Evolutionary conservation across 495 filamentous ascomycete species (phyloP).

Genomic region (Podospora appendiculata): DNA sequence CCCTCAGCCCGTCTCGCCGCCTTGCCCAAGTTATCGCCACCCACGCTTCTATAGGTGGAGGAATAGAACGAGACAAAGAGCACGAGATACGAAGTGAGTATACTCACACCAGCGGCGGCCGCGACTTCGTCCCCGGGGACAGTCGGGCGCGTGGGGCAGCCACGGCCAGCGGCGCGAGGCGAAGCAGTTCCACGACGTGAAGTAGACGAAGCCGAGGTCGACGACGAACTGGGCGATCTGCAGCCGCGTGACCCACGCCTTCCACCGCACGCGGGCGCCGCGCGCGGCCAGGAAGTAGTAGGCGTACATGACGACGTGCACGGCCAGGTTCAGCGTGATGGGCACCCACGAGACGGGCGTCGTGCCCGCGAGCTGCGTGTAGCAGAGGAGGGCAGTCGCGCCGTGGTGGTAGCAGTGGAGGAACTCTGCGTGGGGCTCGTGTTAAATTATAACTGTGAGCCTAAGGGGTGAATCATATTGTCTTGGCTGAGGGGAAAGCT

Average conservation of each 20-base stretch:
- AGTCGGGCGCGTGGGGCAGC: background rate
- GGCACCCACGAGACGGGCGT: conserved; percentile 72
- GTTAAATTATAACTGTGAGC: conserved; percentile 5
- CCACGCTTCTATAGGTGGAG: background rate
- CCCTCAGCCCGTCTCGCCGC: background rate
- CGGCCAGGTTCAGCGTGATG: conserved; percentile 67
- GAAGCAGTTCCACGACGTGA: background rate
- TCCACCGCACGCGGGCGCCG: background rate
- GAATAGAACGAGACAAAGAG: background rate
- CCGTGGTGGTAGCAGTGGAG: conserved; percentile 82
- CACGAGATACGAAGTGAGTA: background rate
- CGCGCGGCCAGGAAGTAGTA: conserved; percentile 22
- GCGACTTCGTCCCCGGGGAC: background rate
- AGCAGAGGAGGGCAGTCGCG: conserved; percentile 77
- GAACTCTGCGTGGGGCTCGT: conserved; percentile 50
- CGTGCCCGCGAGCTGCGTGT: conserved; percentile 70
- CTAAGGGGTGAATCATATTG: background rate
- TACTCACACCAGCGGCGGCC: background rate
- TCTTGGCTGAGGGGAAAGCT: conserved; percentile 8
- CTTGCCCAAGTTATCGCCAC: background rate
- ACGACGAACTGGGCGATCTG: conserved; percentile 1
- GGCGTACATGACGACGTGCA: conserved; percentile 72
- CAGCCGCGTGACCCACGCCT: conserved; percentile 1
- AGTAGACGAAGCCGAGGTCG: conserved; percentile 1
- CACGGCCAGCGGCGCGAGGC: background rate